A percentile compares a stretch with the other conserved stretches of the same genome.
Conservation (phyloP, 148 eudicot species). For the Vaccinium darrowii region DNA sequence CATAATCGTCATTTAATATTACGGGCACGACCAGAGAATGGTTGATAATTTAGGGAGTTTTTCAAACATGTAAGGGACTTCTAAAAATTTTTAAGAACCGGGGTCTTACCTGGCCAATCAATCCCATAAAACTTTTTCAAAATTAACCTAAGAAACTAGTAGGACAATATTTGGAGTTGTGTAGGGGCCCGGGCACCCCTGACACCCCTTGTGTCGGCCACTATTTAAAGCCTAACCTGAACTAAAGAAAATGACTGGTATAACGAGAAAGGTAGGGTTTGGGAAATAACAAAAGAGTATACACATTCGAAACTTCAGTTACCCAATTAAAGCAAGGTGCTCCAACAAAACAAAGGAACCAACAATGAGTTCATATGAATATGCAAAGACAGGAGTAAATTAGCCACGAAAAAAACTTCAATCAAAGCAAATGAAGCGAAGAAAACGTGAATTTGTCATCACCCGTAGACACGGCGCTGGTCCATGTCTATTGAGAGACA, state of each 20-base stretch:
- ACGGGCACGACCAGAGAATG: not conserved
- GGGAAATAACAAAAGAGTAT: not conserved
- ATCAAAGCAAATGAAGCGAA: too few relatives aligned
- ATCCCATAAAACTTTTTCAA: not conserved
- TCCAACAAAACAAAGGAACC: not conserved
- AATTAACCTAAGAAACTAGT: not conserved
- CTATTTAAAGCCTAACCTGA: not conserved
- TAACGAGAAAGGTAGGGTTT: not conserved
- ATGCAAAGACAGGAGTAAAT: too few relatives aligned
- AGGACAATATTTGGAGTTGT: not conserved
- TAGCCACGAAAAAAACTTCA: too few relatives aligned
- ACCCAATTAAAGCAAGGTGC: not conserved
- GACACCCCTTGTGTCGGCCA: not conserved
- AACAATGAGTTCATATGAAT: too few relatives aligned
- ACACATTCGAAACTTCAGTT: not conserved
- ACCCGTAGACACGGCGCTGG: conserved; percentile 80
- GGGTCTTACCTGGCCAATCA: not conserved
- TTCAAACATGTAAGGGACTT: too few relatives aligned
- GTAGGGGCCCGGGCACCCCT: not conserved
- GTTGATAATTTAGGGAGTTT: not conserved
- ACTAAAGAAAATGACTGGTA: not conserved
- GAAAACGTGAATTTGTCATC: too few relatives aligned
- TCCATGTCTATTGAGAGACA: conserved; percentile 83
- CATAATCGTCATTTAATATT: not conserved
- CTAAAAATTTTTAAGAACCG: not conserved